Evolutionary conservation across 2,329 filamentous ascomycete genomes (phyloP), one percentile per base, ranked within the genome.

Genomic region (Exophiala sp.): DNA sequence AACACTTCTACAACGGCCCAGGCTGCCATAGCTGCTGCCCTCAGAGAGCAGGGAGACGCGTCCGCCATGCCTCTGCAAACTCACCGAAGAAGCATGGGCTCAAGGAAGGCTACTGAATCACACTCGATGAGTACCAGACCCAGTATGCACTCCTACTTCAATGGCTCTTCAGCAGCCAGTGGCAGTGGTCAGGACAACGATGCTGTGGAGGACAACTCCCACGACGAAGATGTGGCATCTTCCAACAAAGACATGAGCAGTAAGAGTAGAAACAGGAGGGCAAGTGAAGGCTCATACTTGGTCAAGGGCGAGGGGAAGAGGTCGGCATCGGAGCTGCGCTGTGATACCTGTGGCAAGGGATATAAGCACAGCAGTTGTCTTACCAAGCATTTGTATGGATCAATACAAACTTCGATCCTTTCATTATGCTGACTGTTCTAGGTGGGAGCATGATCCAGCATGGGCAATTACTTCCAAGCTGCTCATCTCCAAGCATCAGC

Each of bases 341-440:
- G 94, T 78, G 90, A 96, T 71, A 92, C 91, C 75, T 99, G 94
- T 79, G 92, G 92, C 74, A 99, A 99, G 82, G 91, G 91, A 76
- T 99, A 99, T 84, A 99, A 99, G 85, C 94, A 99, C 82, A 95
- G 91, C 85, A 97, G 94, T 80, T 99, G 94, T 85, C 85, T 99
- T 80, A 95, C 89, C 72, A 99, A 97, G 84, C 94, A 99, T 86
- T 87, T 96, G 94, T 97, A 86, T 84, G 94, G 96, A 81, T 21
- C 21, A 20, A 29, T 33, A 5, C 14, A 33, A 47, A 20, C 33
- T 46, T 62, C 55, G 57, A 57, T 54, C 53, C 57, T 57, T 52
- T 62, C 7, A 29, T 62, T 67, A 64, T 65, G 60, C 65, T 63
- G 61, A 65, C 65, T 58, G 60, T 58, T 64, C 59, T 83, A 99